Conservation (phyloP, 257 asterid genomes). For the Lycium ferocissimum region DNA sequence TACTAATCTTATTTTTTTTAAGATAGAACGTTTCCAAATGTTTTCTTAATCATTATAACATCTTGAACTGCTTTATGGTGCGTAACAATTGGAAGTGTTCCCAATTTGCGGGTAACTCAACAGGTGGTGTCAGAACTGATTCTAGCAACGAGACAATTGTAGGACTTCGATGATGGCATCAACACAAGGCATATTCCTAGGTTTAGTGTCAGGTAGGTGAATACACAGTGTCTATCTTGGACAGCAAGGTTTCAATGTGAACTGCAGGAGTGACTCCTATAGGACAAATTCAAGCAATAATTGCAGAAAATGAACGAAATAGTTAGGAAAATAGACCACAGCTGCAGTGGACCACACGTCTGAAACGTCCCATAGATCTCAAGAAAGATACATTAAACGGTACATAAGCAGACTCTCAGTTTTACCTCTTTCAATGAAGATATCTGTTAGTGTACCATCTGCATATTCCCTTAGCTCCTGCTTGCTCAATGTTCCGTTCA, state of each 20-base stretch:
- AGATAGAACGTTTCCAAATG: background rate
- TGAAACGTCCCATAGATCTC: constrained; percentile 17
- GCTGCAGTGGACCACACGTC: constrained; percentile 14
- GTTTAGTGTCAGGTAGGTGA: constrained; percentile 2
- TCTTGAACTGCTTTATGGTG: background rate
- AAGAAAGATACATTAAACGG: background rate
- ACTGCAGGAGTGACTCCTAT: background rate
- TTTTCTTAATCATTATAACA: background rate
- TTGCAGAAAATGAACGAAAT: constrained; percentile 9
- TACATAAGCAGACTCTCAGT: constrained; percentile 15
- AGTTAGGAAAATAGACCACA: background rate
- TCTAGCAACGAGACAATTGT: background rate
- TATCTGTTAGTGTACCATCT: constrained; percentile 95
- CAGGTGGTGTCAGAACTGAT: background rate
- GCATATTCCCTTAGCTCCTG: constrained; percentile 98
- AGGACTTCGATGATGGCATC: constrained; percentile 5
- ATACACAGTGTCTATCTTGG: background rate
- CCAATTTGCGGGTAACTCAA: background rate
- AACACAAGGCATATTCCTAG: background rate
- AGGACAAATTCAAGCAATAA: constrained; percentile 16
- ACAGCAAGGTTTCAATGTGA: constrained; percentile 24
- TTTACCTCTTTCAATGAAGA: constrained; percentile 97
- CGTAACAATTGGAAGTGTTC: background rate
- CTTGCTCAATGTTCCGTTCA: constrained; percentile 93
- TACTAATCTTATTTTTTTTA: background rate